Evolutionary conservation across 331 rosid species (phyloP).

Genomic region (Malus hybrid): DNA sequence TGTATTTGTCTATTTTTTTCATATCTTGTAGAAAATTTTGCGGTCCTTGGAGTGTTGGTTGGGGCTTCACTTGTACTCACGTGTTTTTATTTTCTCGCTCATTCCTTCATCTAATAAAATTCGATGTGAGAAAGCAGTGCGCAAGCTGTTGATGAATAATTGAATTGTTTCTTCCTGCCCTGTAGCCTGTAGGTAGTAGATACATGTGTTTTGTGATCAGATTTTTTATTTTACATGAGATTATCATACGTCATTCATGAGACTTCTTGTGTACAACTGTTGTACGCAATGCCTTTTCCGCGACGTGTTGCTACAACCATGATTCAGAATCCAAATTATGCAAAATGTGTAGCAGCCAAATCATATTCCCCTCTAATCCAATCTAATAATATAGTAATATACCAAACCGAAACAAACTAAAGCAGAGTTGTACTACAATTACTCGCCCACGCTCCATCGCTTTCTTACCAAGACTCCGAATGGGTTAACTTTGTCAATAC

Average conservation of each 20-base stretch:
- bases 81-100: not conserved
- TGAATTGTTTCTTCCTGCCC: not conserved
- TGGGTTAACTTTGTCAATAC: too few species aligned
- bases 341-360: not conserved
- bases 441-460: too few species aligned
- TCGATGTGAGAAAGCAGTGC: not conserved
- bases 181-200: not conserved
- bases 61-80: not conserved
- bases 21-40: conserved; percentile 24
- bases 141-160: not conserved
- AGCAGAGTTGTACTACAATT: too few species aligned
- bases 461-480: too few species aligned
- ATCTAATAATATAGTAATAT: too few species aligned
- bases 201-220: not conserved
- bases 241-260: not conserved
- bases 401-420: too few species aligned
- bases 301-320: too few species aligned
- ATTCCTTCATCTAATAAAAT: not conserved
- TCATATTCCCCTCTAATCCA: not conserved
- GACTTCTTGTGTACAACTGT: not conserved
- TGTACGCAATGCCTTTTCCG: not conserved
- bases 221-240: not conserved
- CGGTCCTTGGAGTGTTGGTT: conserved; percentile 14
- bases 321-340: too few species aligned
- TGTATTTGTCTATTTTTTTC: conserved; percentile 10